phyloP scores from a whole-genome alignment of 2,329 filamentous ascomycete genomes.

The Microcyclospora pomicola region DNA sequence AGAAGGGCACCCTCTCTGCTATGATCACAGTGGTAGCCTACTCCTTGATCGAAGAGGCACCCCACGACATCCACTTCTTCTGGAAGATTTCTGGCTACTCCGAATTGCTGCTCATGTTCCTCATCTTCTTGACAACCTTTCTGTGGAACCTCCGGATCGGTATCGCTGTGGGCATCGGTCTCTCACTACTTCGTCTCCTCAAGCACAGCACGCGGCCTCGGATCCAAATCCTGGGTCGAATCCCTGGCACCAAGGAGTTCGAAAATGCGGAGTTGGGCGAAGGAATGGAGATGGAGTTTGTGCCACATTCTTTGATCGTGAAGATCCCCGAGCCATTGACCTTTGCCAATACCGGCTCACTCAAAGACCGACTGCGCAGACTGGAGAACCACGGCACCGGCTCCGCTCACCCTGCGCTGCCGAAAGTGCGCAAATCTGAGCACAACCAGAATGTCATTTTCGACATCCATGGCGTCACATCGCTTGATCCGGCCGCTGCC shows the following conservation, averaged over 20 bases:
- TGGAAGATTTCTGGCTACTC: slow-evolving; percentile 70
- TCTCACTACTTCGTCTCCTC: slow-evolving; percentile 81
- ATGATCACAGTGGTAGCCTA: slow-evolving; percentile 95
- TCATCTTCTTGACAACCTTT: slow-evolving; percentile 84
- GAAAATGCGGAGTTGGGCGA: slow-evolving; percentile 59
- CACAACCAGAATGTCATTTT: slow-evolving; percentile 90
- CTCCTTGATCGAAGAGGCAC: slow-evolving; percentile 88
- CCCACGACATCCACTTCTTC: slow-evolving; percentile 86
- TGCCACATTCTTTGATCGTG: slow-evolving; percentile 86
- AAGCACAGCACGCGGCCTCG: slow-evolving; percentile 80
- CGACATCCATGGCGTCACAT: slow-evolving; percentile 93
- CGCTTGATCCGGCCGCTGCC: slow-evolving; percentile 81
- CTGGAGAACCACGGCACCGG: slow-evolving; percentile 85
- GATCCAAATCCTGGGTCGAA: slow-evolving; percentile 88
- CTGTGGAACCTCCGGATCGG: slow-evolving; percentile 90
- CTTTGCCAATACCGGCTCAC: slow-evolving; percentile 83
- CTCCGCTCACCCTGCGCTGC: slow-evolving; percentile 72
- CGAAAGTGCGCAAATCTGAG: slow-evolving; percentile 60
- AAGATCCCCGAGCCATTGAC: slow-evolving; percentile 96
- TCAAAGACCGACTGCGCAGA: slow-evolving; percentile 69
- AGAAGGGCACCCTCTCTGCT: slow-evolving; percentile 86
- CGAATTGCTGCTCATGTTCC: slow-evolving; percentile 72
- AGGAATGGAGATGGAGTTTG: slow-evolving; percentile 52
- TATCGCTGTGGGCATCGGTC: slow-evolving; percentile 83
- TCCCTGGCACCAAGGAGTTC: slow-evolving; percentile 70